Evolutionary conservation across 257 asterid genomes (phyloP).

Genomic region (Haberlea rhodopensis): DNA sequence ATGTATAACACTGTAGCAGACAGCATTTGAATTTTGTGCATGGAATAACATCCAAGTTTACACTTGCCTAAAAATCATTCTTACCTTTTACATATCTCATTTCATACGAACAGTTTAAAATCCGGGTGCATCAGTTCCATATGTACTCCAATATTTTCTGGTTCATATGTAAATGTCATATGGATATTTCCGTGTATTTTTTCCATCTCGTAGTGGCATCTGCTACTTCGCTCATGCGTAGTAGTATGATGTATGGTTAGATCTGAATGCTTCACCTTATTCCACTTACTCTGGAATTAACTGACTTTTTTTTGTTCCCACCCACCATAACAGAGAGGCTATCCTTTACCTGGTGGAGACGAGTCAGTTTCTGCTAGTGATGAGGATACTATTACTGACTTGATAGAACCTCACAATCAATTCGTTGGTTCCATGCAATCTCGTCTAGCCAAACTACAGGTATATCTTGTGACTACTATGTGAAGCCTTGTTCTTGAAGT

Average conservation of each 20-base stretch:
- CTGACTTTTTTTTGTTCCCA: constrained; percentile 19
- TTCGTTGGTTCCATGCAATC: constrained; percentile 84
- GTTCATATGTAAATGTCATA: constrained; percentile 10
- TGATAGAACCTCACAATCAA: constrained; percentile 74
- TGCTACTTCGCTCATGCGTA: constrained; percentile 14
- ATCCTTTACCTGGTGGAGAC: constrained; percentile 42
- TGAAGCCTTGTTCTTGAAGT: too few species aligned
- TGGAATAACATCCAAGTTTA: constrained; percentile 14
- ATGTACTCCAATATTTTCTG: background rate
- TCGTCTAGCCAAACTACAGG: constrained; percentile 90
- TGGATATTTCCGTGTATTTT: constrained; percentile 9
- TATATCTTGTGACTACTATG: constrained; percentile 28
- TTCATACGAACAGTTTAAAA: constrained; percentile 4
- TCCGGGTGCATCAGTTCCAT: background rate
- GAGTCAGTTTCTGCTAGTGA: constrained; percentile 62
- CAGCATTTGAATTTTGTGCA: constrained; percentile 4
- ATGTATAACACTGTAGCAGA: background rate
- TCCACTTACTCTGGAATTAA: constrained; percentile 7
- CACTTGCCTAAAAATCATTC: constrained; percentile 8
- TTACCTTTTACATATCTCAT: constrained; percentile 3
- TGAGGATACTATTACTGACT: constrained; percentile 69
- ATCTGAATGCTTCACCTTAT: constrained; percentile 13
- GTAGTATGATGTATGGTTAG: constrained; percentile 18
- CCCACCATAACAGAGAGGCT: constrained; percentile 49
- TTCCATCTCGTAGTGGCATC: constrained; percentile 8